Percentiles rank a stretch among this genome's conserved stretches.
phyloP scores from a whole-genome alignment of 1,284 basidiomycete species.

The Microbotryomycetes sp. region DNA sequence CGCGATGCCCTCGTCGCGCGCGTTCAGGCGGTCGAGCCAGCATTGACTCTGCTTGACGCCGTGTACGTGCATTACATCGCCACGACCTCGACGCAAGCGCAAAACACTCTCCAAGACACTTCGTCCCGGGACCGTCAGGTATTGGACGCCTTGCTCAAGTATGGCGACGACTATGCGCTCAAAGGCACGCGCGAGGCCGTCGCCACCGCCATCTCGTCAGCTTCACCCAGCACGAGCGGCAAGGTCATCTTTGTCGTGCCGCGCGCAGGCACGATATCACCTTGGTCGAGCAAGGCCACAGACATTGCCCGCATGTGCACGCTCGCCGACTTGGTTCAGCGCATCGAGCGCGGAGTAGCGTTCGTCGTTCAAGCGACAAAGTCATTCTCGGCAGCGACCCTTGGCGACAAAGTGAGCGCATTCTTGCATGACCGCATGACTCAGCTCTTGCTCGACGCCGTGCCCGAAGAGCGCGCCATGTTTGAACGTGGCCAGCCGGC shows the following conservation, averaged over 20 bases:
- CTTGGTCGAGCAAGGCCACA: constrained; percentile 97
- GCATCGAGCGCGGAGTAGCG: constrained; percentile 75
- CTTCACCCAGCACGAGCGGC: constrained; percentile 11
- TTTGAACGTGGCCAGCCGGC: constrained; percentile 65
- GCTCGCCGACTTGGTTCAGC: constrained; percentile 59
- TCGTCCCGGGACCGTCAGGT: constrained; percentile 50
- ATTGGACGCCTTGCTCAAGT: constrained; percentile 70
- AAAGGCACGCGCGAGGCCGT: constrained; percentile 48
- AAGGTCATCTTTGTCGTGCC: constrained; percentile 67
- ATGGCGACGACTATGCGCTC: constrained; percentile 69
- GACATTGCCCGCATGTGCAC: constrained; percentile 87
- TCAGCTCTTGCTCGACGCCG: constrained; percentile 57
- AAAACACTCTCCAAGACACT: constrained; percentile 48
- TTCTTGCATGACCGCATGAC: constrained; percentile 95
- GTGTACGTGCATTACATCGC: constrained; percentile 82
- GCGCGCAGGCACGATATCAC: constrained; percentile 62
- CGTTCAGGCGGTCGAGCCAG: constrained; percentile 53
- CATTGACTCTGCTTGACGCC: constrained; percentile 65
- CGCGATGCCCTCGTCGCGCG: constrained; percentile 59
- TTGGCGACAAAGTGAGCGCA: constrained; percentile 49
- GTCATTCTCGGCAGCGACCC: constrained; percentile 33
- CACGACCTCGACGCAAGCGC: constrained; percentile 48
- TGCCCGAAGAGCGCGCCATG: constrained; percentile 56
- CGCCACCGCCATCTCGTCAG: constrained; percentile 21
- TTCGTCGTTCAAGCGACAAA: constrained; percentile 58